Base-by-base conservation (phyloP, 495 filamentous ascomycete species). In the Penicillium lividum region DNA sequence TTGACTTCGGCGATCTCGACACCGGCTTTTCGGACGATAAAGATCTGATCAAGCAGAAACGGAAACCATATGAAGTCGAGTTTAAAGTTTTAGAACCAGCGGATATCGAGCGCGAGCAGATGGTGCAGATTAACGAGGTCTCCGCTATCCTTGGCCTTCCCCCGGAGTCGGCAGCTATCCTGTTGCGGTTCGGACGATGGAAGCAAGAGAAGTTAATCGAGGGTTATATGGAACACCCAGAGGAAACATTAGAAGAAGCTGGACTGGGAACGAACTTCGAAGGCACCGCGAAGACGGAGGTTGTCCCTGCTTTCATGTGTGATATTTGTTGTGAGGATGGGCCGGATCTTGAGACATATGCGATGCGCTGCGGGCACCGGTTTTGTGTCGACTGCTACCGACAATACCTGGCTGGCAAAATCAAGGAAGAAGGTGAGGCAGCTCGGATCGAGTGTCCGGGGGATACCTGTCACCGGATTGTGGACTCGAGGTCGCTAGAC, bases 241-340 rank as follows among this genome's bases (percentile, higher is more conserved):
- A 88, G 9, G 75, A 85, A 66, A 85, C 92, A 0, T 73, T 97
- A n/a, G 92, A 97, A 63, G 86, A 85, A 47, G 91, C 93, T 11
- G 94, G 94, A 5, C 76, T 98, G 34, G 88, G 89, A 18, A 81
- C 84, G 29, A 84, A 77, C 49, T 79, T 81, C n/a, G 71, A 79
- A n/a, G 73, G 77, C 8, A 80, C 78, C 16, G 89, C 89, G 7
- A 85, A 80, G 64, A 80, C 93, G 10, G 81, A 91, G 63, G 76
- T 80, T 36, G 74, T 95, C 25, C 80, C 82, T 10, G 90, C 86
- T 5, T 98, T 98, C 71, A 78, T 83, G 58, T 98, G 94, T 75
- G 91, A 94, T 48, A 98, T 98, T 61, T 98, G 94, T 73, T 98
- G 90, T 72, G 93, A 98, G 58, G 95, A 98, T 60, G 86, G 81